Conservation (phyloP, 164 flowering plant genomes). For the Litsea cubeba region DNA sequence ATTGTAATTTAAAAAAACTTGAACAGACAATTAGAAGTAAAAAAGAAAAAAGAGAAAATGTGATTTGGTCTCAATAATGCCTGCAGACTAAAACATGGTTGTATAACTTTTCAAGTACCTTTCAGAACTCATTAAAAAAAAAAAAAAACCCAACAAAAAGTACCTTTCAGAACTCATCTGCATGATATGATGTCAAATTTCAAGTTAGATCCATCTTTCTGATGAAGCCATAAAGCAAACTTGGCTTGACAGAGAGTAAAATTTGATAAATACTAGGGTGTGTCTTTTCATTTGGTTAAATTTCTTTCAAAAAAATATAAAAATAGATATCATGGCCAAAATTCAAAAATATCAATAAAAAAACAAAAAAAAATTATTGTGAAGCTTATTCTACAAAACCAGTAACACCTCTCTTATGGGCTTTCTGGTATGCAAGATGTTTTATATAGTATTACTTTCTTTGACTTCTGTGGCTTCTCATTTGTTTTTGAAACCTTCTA, state of each 20-base stretch:
- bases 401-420: too few relatives aligned
- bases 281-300: neutral
- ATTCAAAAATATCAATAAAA: too few relatives aligned
- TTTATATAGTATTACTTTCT: too few relatives aligned
- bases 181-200: neutral
- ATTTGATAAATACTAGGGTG: neutral
- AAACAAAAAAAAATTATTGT: too few relatives aligned
- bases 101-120: neutral
- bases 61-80: neutral
- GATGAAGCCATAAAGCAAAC: too few relatives aligned
- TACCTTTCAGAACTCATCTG: neutral
- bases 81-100: neutral
- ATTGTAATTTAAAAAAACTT: neutral
- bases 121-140: neutral
- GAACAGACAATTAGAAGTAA: neutral
- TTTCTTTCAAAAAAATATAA: too few relatives aligned
- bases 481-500: too few relatives aligned
- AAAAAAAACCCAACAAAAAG: too few relatives aligned
- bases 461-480: too few relatives aligned
- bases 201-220: neutral
- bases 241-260: neutral
- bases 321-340: too few relatives aligned
- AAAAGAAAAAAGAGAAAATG: neutral
- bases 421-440: too few relatives aligned
- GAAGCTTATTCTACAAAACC: too few relatives aligned